Percentiles rank a stretch among this genome's conserved stretches.
Conservation (phyloP, 306 rosid species). For the Dalbergia cultrata region DNA sequence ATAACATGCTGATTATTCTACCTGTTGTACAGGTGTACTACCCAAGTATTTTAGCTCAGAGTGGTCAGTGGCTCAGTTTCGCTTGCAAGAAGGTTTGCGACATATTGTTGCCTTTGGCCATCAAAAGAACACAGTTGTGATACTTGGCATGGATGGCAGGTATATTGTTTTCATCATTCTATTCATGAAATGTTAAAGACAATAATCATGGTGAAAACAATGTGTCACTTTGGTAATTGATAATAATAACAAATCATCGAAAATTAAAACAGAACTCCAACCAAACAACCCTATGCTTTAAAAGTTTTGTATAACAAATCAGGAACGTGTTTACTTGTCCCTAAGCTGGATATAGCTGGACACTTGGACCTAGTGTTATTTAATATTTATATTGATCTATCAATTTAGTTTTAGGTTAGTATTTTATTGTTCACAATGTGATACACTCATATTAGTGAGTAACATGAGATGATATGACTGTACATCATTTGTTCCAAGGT, state of each 20-base stretch:
- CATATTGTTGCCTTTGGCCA: constrained; percentile 80
- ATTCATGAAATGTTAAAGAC: not conserved
- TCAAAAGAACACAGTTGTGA: constrained; percentile 70
- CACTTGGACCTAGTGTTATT: too few relatives aligned
- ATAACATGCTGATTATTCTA: constrained; percentile 23
- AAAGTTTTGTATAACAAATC: not conserved
- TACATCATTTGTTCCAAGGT: not conserved
- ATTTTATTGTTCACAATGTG: not conserved
- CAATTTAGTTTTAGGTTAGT: too few relatives aligned
- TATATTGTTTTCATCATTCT: constrained; percentile 43
- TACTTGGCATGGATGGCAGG: constrained; percentile 96
- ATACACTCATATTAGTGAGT: too few relatives aligned
- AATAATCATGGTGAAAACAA: too few relatives aligned
- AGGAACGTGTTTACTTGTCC: not conserved
- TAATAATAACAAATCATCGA: too few relatives aligned
- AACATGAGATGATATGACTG: too few relatives aligned
- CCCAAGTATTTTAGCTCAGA: constrained; percentile 77
- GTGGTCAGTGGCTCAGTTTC: constrained; percentile 82
- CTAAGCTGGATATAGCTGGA: too few relatives aligned
- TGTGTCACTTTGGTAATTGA: too few relatives aligned
- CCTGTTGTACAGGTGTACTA: constrained; percentile 64
- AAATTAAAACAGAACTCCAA: too few relatives aligned
- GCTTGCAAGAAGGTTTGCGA: constrained; percentile 65
- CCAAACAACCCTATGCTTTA: too few relatives aligned
- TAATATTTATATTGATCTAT: too few relatives aligned